phyloP scores from a whole-genome alignment of 2,329 filamentous ascomycete species.

The Bipolaris victoriae region DNA sequence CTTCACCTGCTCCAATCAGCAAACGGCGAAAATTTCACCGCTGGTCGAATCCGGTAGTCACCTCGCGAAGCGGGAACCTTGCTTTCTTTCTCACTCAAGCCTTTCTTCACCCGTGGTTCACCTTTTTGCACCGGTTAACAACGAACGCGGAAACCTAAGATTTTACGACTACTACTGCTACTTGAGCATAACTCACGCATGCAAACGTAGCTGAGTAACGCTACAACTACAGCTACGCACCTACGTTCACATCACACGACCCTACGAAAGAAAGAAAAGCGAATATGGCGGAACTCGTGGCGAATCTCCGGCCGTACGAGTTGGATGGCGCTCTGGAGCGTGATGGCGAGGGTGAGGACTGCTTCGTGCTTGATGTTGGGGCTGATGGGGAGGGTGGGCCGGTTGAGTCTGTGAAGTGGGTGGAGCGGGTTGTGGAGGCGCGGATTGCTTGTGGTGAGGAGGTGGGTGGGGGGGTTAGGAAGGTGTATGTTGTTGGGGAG shows the following conservation, averaged over 20 bases:
- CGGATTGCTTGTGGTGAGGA: conserved; percentile 12
- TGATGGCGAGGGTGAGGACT: conserved; percentile 16
- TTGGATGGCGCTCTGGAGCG: conserved; percentile 16
- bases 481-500: conserved; percentile 37
- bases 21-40: neutral
- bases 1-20: neutral
- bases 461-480: conserved; percentile 13
- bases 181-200: too few relatives aligned
- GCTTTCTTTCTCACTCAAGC: neutral
- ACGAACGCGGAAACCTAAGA: too few relatives aligned
- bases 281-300: conserved; percentile 24
- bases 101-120: neutral
- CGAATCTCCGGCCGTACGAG: conserved; percentile 19
- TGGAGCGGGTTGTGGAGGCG: conserved; percentile 13
- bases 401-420: conserved; percentile 19
- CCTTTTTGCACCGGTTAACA: too few relatives aligned
- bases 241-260: neutral
- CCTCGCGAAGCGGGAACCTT: neutral
- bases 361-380: conserved; percentile 29
- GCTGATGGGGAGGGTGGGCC: conserved; percentile 11
- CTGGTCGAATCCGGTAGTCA: neutral
- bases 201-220: too few relatives aligned
- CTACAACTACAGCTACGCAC: neutral
- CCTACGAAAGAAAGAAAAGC: neutral
- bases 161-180: too few relatives aligned